A percentile compares a stretch with the other conserved stretches of the same genome.
phyloP scores from a whole-genome alignment of 345 rosid species.

The Aegle marmelos region DNA sequence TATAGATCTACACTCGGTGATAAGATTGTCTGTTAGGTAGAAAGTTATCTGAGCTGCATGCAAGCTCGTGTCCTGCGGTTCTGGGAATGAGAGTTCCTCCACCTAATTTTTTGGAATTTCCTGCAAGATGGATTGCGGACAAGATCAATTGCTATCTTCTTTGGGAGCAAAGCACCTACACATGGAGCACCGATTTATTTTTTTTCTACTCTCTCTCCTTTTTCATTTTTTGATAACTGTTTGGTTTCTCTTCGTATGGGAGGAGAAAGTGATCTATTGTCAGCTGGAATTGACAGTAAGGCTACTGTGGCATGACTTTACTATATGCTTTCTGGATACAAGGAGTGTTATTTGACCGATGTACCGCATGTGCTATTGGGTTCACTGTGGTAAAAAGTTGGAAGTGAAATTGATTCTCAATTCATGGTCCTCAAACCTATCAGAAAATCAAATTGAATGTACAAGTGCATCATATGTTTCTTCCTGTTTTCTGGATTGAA shows the following conservation, averaged over 20 bases:
- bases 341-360: neutral
- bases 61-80: neutral
- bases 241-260: neutral
- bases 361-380: neutral
- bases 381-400: neutral
- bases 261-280: slow-evolving; percentile 5
- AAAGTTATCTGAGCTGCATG: neutral
- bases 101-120: neutral
- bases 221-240: neutral
- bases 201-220: neutral
- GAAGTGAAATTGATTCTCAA: neutral
- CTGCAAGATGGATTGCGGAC: slow-evolving; percentile 6
- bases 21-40: neutral
- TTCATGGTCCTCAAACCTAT: neutral
- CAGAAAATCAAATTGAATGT: neutral
- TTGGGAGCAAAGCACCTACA: neutral
- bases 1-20: neutral
- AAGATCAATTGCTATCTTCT: slow-evolving; percentile 9
- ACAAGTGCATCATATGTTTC: neutral
- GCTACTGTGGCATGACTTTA: neutral
- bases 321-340: neutral
- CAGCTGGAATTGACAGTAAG: slow-evolving; percentile 5
- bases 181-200: neutral
- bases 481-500: neutral
- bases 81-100: neutral